Percentiles rank a stretch among this genome's conserved stretches.
phyloP scores from a whole-genome alignment of 352 stramenopile genomes.

The Globisporangium lucens region DNA sequence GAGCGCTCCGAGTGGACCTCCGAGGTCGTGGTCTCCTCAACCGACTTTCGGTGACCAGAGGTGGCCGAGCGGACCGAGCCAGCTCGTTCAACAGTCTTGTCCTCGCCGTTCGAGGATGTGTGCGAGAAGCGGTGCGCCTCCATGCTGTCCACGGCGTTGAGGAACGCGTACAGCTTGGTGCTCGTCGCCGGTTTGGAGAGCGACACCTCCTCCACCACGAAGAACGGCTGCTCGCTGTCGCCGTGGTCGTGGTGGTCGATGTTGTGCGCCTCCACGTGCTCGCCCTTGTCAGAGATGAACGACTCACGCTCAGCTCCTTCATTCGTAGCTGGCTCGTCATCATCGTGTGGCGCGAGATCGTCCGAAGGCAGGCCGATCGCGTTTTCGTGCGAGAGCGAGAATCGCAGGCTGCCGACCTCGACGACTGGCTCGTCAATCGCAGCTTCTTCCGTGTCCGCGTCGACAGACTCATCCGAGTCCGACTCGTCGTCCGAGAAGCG shows the following conservation, averaged over 20 bases:
- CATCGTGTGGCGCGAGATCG: background rate
- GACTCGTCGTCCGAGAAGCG: constrained; percentile 4
- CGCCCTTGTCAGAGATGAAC: constrained; percentile 2
- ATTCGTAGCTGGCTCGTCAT: constrained; percentile 3
- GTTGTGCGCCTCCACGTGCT: constrained; percentile 14
- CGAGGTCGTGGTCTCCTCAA: constrained; percentile 13
- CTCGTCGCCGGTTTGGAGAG: constrained; percentile 25
- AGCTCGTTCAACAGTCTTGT: constrained; percentile 13
- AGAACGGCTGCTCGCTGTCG: constrained; percentile 33
- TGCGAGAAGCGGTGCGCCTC: constrained; percentile 17
- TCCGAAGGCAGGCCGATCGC: constrained; percentile 1
- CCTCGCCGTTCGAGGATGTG: constrained; percentile 13
- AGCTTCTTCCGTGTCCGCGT: background rate
- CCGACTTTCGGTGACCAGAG: constrained; percentile 5
- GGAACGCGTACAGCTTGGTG: constrained; percentile 53
- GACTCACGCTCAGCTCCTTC: background rate
- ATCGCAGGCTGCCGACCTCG: background rate
- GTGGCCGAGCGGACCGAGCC: constrained; percentile 8
- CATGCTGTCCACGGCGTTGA: constrained; percentile 41
- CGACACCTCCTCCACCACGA: constrained; percentile 33
- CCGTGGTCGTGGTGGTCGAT: constrained; percentile 24
- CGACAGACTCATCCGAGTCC: background rate
- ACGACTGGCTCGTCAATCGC: background rate
- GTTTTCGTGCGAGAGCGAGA: constrained; percentile 12
- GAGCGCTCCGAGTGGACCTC: constrained; percentile 14